Evolutionary conservation across 2,329 filamentous ascomycete species (phyloP), one percentile per base, ranked within the genome.

Genomic region (Cercospora brassicicola): DNA sequence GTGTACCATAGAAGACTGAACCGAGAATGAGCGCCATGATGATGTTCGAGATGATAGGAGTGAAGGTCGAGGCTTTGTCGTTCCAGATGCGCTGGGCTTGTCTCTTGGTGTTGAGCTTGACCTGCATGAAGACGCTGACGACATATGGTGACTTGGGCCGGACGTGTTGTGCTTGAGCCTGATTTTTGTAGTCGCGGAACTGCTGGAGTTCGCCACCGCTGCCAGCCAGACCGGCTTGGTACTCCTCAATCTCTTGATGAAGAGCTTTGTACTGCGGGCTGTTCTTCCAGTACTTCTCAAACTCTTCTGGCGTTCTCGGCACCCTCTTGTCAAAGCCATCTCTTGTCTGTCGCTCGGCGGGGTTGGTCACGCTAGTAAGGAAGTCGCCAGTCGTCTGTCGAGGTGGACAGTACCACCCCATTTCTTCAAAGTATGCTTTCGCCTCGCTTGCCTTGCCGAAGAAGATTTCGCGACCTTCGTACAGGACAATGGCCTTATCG

Each of bases 401-500:
- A 2, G 84, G 78, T 0, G 89, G 89, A 72, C 90, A 92, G 36
- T 85, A 77, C 84, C 87, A 94, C 48, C 91, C 91, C 78, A 90
- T 87, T 11, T 84, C 80, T 73, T 88, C 86, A 68, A 94, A 93
- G 78, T 88, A 93, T 0, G 77, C 76, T 73, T 85, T 88, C 0
- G 91, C 91, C 2, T 82, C 77, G 5, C 74, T 76, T 0, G 88
- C 86, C 0, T 86, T 85, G 0, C 91, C 92, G 70, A 90, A 94
- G 80, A 88, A 94, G 69, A 94, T 94, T 75, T 94, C 87, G 0
- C 89, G 85, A 0, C 91, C 92, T 75, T 93, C 89, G 74, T 94
- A 93, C 0, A 94, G 81, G 0, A 94, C 89, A 0, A 88, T 84
- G 0, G 87, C 87, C 76, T 93, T 93, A 79, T 94, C 90, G 73